Conservation (phyloP, 2,329 filamentous ascomycete genomes). For the Coniochaeta prunicola region DNA sequence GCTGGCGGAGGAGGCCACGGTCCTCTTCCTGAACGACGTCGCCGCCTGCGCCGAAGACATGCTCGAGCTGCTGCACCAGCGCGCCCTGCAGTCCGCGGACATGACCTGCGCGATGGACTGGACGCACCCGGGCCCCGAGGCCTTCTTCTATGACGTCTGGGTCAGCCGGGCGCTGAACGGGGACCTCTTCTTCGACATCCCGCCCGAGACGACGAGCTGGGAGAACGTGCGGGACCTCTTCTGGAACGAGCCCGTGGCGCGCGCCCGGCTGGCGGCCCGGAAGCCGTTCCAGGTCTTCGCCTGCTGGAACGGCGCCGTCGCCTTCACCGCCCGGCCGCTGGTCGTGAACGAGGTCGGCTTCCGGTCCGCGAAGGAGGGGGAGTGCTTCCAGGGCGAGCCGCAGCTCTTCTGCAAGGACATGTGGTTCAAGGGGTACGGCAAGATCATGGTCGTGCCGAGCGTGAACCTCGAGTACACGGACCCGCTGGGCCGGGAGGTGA, state of each 20-base stretch:
- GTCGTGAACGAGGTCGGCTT: background rate
- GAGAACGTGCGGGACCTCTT: conserved; percentile 38
- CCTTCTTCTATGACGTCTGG: conserved; percentile 47
- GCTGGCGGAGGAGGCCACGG: conserved; percentile 23
- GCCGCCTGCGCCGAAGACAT: conserved; percentile 41
- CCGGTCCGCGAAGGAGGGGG: conserved; percentile 9
- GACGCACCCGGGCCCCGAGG: conserved; percentile 30
- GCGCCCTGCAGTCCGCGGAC: conserved; percentile 24
- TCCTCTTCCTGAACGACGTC: conserved; percentile 44
- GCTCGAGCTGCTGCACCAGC: conserved; percentile 41
- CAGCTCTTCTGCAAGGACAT: conserved; percentile 33
- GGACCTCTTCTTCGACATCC: conserved; percentile 43
- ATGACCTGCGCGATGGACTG: conserved; percentile 52
- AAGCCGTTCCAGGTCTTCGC: conserved; percentile 46
- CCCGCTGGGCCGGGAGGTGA: conserved; percentile 33
- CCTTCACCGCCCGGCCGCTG: conserved; percentile 2
- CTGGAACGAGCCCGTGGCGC: conserved; percentile 32
- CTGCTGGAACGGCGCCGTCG: conserved; percentile 45
- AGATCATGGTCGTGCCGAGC: conserved; percentile 32
- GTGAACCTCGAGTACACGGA: conserved; percentile 34
- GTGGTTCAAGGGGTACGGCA: conserved; percentile 25
- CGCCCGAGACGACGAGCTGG: conserved; percentile 33
- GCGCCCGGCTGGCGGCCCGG: conserved; percentile 19
- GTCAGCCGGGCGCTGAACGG: conserved; percentile 39
- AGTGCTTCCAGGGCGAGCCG: conserved; percentile 33